These are phyloP conservation scores for Linum usitatissimum DNA, from an alignment of 345 rosid species.

Conservation along the genomic window DNA sequence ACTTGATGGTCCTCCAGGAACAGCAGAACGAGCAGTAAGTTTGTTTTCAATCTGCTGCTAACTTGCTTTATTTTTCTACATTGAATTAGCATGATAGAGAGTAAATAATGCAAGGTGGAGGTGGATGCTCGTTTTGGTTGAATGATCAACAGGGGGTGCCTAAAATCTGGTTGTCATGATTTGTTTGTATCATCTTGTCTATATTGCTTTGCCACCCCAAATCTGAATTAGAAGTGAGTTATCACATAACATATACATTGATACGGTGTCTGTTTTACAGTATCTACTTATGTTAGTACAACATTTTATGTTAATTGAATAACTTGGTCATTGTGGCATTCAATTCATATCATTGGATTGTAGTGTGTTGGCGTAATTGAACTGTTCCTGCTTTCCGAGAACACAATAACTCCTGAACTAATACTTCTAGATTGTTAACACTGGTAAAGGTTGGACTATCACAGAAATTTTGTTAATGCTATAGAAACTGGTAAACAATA, in stretches of 20 bases:
- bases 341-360: background rate
- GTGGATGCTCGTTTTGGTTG: too few species aligned
- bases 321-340: background rate
- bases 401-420: background rate
- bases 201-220: background rate
- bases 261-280: too few species aligned
- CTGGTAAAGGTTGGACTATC: background rate
- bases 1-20: conserved; percentile 99
- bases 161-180: background rate
- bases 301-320: background rate
- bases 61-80: background rate
- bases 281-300: background rate
- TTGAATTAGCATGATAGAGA: background rate
- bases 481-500: too few species aligned
- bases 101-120: background rate
- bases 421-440: background rate
- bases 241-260: too few species aligned
- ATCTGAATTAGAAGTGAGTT: background rate
- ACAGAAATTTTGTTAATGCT: background rate
- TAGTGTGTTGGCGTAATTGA: background rate
- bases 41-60: conserved; percentile 7
- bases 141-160: too few species aligned
- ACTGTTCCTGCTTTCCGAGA: background rate
- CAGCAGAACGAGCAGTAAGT: conserved; percentile 99
- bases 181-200: background rate